A percentile compares a stretch with the other conserved stretches of the same genome.
Conservation (phyloP, 768 basidiomycete genomes). For the Russula olivacea region DNA sequence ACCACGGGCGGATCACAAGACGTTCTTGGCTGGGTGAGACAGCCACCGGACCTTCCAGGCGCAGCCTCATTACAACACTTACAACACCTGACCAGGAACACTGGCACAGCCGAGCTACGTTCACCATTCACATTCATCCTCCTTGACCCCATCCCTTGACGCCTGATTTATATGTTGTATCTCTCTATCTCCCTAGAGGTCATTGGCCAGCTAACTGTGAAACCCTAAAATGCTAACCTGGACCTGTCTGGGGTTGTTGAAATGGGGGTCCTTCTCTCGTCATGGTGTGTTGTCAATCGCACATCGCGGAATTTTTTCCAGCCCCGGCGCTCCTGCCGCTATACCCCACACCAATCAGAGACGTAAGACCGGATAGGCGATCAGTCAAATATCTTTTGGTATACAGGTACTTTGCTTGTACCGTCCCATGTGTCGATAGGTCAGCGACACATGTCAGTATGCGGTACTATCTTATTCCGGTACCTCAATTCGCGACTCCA, state of each 20-base stretch:
- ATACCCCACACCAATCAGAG: no score
- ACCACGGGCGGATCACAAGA: slow-evolving; percentile 9
- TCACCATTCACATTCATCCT: background rate
- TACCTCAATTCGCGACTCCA: background rate
- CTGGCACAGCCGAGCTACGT: background rate
- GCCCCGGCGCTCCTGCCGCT: background rate
- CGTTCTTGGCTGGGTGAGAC: background rate
- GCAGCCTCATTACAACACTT: background rate
- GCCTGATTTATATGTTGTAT: no score
- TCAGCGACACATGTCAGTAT: no score
- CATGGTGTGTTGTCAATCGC: no score
- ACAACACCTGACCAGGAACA: background rate
- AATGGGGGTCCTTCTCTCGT: background rate
- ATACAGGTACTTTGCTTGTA: no score
- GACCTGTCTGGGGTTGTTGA: background rate
- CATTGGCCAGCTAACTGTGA: background rate
- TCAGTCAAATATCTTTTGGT: no score
- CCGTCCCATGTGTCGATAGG: no score
- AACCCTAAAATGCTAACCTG: background rate
- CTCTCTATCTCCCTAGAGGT: no score
- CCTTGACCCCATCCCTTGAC: background rate
- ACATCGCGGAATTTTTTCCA: no score
- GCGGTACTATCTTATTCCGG: background rate
- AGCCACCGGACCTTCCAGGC: no score
- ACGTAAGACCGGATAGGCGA: no score